These are phyloP conservation scores for Balansia obtecta DNA, from an alignment of 2,329 filamentous ascomycete genomes.

Conservation along the genomic window DNA sequence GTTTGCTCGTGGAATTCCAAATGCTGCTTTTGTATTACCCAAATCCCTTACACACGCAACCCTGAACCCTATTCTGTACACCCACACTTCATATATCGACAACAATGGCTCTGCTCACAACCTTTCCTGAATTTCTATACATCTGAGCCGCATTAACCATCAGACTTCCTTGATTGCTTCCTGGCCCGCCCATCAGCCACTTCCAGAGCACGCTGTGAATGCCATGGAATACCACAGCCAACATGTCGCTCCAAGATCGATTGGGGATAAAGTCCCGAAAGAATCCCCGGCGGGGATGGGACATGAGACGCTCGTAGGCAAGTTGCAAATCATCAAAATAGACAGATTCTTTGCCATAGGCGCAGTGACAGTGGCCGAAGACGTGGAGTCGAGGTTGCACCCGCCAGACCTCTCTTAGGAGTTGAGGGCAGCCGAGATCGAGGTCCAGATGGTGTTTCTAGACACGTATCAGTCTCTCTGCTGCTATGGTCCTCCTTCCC, in stretches of 20 bases:
- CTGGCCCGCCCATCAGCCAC: conserved; percentile 42
- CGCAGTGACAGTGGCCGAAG: conserved; percentile 77
- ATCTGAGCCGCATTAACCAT: conserved; percentile 48
- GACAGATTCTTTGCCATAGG: conserved; percentile 54
- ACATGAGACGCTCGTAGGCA: conserved; percentile 55
- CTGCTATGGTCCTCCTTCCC: too few relatives aligned
- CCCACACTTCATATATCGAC: conserved; percentile 18
- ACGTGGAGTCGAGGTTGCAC: conserved; percentile 65
- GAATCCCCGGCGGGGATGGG: conserved; percentile 27
- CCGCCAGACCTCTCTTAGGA: conserved; percentile 62
- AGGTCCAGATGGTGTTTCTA: conserved; percentile 57
- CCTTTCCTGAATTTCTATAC: conserved; percentile 37
- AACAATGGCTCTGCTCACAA: conserved; percentile 28
- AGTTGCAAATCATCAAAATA: conserved; percentile 66
- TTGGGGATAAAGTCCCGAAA: conserved; percentile 35
- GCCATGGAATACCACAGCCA: conserved; percentile 31
- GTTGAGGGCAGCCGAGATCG: conserved; percentile 55
- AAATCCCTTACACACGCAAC: background rate
- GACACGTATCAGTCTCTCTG: background rate
- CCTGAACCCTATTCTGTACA: background rate
- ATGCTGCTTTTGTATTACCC: background rate
- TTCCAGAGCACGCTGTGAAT: conserved; percentile 39
- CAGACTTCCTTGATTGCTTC: conserved; percentile 34
- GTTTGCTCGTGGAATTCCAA: background rate
- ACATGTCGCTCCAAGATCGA: conserved; percentile 32